Base-by-base conservation (phyloP, 192 early-diverging fungal genomes). In the Linnemannia hyalina region DNA sequence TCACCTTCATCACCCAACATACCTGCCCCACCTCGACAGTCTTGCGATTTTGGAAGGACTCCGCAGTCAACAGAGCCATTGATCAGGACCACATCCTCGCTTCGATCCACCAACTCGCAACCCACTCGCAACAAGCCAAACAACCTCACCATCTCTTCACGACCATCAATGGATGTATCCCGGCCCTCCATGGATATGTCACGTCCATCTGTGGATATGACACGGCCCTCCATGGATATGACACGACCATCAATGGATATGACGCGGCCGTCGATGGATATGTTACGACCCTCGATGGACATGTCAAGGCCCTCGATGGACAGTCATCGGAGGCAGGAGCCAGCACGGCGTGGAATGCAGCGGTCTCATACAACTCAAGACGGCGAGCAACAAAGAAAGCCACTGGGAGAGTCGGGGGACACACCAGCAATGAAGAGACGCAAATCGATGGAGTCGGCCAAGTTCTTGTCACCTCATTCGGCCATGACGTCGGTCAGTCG, bases 1-100 rank as follows among this genome's bases (percentile, higher is more conserved):
- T 73, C 75, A 16, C 84, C 84, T n/a, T 73, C 63, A 6, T 78
- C 84, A 8, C 79, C 84, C 68, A 75, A 75, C n/a, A 55, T 80
- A 18, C 54, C 68, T 20, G 47, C 74, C 18, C 46, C 79, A 47
- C 84, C 84, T 69, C 75, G 84, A 26, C 84, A 86, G 26, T 86
- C 84, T 1, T 86, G 84, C 46, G 84, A 86, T 41, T 74, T 81
- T 78, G 71, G 26, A 13, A 79, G 84, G 42, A n/a, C 40, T 8
- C 84, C 84, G 13, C 84, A 86, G 20, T 86, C 84, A 7, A 81
- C 84, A 65, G 84, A 86, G 49, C 84, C 84, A 18, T 49, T 86
- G 38, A 76, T 77, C 71, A 74, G 52, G 46, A 78, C 41, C 49
- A 74, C 75, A 15, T 71, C 75, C 55, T 86, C 40, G 38, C 68